Evolutionary conservation across 2,329 filamentous ascomycete genomes (phyloP).

Genomic region (Epichloe hybrida): DNA sequence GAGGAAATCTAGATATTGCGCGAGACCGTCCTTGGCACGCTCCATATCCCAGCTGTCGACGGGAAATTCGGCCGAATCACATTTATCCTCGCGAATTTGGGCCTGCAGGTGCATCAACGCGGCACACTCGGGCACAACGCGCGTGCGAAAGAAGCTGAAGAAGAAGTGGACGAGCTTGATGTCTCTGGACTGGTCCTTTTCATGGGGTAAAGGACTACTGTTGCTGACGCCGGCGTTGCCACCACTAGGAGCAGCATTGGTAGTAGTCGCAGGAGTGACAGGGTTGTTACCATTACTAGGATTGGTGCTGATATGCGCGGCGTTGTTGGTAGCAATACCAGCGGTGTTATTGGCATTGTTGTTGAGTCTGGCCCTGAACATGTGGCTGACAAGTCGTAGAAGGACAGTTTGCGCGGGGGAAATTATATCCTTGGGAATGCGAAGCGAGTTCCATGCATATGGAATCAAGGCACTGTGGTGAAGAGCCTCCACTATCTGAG

Average conservation of each 20-base stretch:
- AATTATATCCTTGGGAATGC: conserved; percentile 90
- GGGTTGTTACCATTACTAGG: conserved; percentile 7
- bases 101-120: conserved; percentile 91
- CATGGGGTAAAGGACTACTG: conserved; percentile 18
- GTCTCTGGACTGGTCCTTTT: conserved; percentile 41
- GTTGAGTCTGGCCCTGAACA: conserved; percentile 50
- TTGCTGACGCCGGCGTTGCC: conserved; percentile 17
- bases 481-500: conserved; percentile 88
- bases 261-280: background rate
- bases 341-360: conserved; percentile 19
- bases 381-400: conserved; percentile 78
- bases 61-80: conserved; percentile 75
- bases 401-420: conserved; percentile 90
- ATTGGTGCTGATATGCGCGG: conserved; percentile 24
- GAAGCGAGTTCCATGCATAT: conserved; percentile 81
- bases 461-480: conserved; percentile 81
- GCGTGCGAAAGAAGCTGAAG: conserved; percentile 81
- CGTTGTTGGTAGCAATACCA: conserved; percentile 3
- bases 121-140: conserved; percentile 86
- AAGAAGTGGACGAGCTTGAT: conserved; percentile 69
- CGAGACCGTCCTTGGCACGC: conserved; percentile 84
- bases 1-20: conserved; percentile 89
- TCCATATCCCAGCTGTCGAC: conserved; percentile 98
- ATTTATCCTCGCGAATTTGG: conserved; percentile 65
- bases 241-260: background rate